Base-by-base conservation (phyloP, 2,329 filamentous ascomycete genomes). In the Orbilia blumenaviensis region DNA sequence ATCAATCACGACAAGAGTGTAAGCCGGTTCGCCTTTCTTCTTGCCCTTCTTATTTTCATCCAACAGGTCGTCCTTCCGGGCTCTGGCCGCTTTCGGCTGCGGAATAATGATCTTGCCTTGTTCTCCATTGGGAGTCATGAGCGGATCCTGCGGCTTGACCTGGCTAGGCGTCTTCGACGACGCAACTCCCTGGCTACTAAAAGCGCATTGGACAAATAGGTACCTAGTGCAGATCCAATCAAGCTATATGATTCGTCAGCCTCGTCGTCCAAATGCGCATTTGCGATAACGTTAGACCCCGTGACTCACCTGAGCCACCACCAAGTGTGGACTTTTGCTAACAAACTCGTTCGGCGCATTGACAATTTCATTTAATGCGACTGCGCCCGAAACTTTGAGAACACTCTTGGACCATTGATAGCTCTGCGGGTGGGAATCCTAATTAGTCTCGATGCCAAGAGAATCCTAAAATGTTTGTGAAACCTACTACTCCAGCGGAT, bases 181-280 rank as follows among this genome's bases (percentile, higher is more conserved):
- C 7, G 48, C 71, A 16, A n/a, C 23, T 6, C 18, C 36, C 36
- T 56, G 44, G 48, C 27, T 58, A 48, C 71, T 75, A 23, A 75
- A 75, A 34, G 71, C 71, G 41, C 71, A 75, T 48, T 83, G 80
- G 42, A 92, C 88, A 78, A 97, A 92, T 1, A 97, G 85, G 82
- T 96, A 97, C 46, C 93, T 88, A 25, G 92, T 93, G 80, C 96
- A 93, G 73, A 96, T 93, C 94, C 94, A 97, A 80, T 96, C 90
- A 85, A 25, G 87, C 82, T 0, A 97, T 89, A 7, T 97, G 94
- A 56, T 56, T 56, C 52, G 52, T 56, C 25, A 56, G 32, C 9
- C 9, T 38, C 25, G 38, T 56, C 52, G 52, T 38, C 52, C 52
- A 56, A 56, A 38, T 56, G 18, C 52, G 52, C 52, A 56, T 56